Base-by-base conservation (phyloP, 257 asterid genomes). In the Rhazya stricta region DNA sequence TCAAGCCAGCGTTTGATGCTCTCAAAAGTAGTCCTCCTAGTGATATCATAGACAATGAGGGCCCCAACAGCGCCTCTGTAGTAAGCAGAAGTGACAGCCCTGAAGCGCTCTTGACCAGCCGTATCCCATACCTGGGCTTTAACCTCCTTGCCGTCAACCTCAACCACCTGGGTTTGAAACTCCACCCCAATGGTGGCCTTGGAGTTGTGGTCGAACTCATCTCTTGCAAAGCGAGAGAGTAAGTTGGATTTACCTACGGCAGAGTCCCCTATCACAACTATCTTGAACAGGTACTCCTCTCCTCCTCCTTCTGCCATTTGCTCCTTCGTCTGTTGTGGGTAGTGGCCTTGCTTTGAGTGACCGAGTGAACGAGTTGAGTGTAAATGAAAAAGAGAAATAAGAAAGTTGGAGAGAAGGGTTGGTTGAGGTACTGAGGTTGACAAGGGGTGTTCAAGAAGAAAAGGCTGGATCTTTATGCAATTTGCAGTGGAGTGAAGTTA, bases 61-160 rank as follows among this genome's bases (percentile, higher is more conserved):
- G 91, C 96, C 5, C 96, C 96, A 56, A 86, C 89, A 42, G 91
- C 96, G 72, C 96, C 93, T 81, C 93, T 89, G 56, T 90, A 90
- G 51, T 90, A 90, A 79, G 96, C 93, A 51, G 96, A 90, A 32
- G 91, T 86, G 83, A 90, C 93, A 77, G 97, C 91, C 74, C 97
- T 81, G 78, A 89, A 91, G 9, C 94, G 85, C 81, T 91, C 96
- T 51, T 91, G 97, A 60, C 96, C 96, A 75, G 97, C 97, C 74
- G 96, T 91, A 77, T 91, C 96, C 97, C 96, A 90, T 6, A 91
- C 89, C 72, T 91, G 96, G 43, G 92, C 97, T 84, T 91, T 90
- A 25, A 91, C 81, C 81, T 87, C 92, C 76, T 90, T 91, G 46
- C 94, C 94, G 73, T 90, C 96, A 63, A 91, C 19, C 74, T 78